Base-by-base conservation (phyloP, 2,329 filamentous ascomycete species). In the Nothophaeocryptopus gaeumannii region DNA sequence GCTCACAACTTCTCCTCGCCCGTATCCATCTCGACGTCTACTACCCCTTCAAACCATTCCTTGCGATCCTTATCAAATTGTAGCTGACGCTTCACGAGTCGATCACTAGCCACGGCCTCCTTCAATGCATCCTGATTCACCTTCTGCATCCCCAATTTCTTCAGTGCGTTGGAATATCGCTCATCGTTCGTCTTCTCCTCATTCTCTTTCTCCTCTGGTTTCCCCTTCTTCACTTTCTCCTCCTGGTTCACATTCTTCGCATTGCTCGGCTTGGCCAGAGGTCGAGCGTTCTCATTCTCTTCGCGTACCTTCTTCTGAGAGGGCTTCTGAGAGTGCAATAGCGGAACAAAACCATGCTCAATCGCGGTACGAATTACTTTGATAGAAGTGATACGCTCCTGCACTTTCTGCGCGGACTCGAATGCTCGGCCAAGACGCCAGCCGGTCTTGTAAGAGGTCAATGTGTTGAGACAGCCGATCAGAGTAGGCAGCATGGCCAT, bases 161-260 rank as follows among this genome's bases (percentile, higher is more conserved):
- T 31, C 34, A 49, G 14, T n/a, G 35, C 10, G 13, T 13, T 20
- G 26, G 20, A 11, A 3, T 30, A 30, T 14, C 34, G 39, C 32
- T 43, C 39, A n/a, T 15, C 16, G 12, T 41, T 30, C n/a, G 35
- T 32, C 14, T 13, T 43, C 29, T 32, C 15, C 40, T 43, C 33
- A 7, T 15, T 14, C 12, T 43, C 20, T 12, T 16, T 29, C 33
- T 40, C 9, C 32, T 29, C 39, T 29, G 14, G 11, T 49, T 33
- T 30, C 32, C 15, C 14, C 39, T 11, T 12, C 14, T 43, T 11
- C 13, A 26, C 36, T 14, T 49, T 26, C 29, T 40, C 43, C 20
- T 32, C 47, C 34, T 41, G 29, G 8, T 15, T 14, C 37, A 38
- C 34, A 41, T 41, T 36, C 34, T 39, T 48, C 33, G 36, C 46